Conservation (phyloP, 352 stramenopile species). For the Pythium dissotocum region DNA sequence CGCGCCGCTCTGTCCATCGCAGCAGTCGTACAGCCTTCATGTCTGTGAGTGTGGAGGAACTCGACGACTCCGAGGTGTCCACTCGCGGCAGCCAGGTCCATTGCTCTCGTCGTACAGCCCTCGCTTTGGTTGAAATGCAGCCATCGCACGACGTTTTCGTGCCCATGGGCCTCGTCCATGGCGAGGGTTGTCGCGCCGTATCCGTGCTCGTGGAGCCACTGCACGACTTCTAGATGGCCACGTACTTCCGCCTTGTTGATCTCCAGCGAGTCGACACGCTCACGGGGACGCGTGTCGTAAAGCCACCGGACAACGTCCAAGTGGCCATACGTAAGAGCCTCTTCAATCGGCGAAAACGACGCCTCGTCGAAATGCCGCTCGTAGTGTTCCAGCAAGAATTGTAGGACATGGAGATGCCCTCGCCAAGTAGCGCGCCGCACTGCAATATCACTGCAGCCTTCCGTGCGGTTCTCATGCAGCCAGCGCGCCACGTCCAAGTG, state of each 20-base stretch:
- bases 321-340: conserved; percentile 45
- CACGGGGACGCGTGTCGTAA: conserved; percentile 2
- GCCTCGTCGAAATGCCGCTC: conserved; percentile 38
- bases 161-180: conserved; percentile 27
- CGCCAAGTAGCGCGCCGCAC: conserved; percentile 61
- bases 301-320: conserved; percentile 43
- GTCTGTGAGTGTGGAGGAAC: conserved; percentile 19
- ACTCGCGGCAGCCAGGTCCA: conserved; percentile 26
- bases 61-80: conserved; percentile 22
- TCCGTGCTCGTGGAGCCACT: conserved; percentile 28
- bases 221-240: conserved; percentile 32
- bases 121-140: conserved; percentile 25
- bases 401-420: conserved; percentile 44
- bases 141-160: conserved; percentile 17
- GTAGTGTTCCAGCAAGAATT: conserved; percentile 45
- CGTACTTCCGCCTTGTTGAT: conserved; percentile 28
- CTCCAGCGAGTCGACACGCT: conserved; percentile 12
- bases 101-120: no score
- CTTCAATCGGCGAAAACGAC: conserved; percentile 50
- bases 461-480: conserved; percentile 42
- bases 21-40: no score
- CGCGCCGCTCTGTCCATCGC: conserved; percentile 30
- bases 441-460: conserved; percentile 51
- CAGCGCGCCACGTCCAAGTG: conserved; percentile 58
- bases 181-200: conserved; percentile 9